Base-by-base conservation (phyloP, 2,329 filamentous ascomycete genomes). In the Neonectria sp. region DNA sequence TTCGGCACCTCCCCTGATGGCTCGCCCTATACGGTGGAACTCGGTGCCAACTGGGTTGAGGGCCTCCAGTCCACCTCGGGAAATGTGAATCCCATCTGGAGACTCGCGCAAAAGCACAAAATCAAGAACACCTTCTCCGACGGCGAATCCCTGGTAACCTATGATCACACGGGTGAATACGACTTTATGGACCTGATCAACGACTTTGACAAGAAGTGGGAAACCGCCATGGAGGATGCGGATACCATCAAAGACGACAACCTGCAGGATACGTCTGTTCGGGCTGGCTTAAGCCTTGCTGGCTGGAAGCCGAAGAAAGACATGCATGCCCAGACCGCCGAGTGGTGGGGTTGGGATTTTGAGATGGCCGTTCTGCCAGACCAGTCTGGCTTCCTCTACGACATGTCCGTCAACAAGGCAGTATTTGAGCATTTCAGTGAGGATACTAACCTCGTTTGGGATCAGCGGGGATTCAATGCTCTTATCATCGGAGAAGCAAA, bases 21-120 rank as follows among this genome's bases (percentile, higher is more conserved):
- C 0, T 81, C 84, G 1, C 85, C 88, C 0, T 90, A 89, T 66
- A 84, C 82, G 0, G 82, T 93, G 11, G 91, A 93, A 76, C 79
- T 91, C 0, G 91, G 91, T 3, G 91, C 91, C 7, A 93, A 93
- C 68, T 93, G 91, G 91, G 77, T 85, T 0, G 76, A 80, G 6
- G 72, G 67, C 1, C 60, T 70, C 8, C 64, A 63, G n/a, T 68
- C 70, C 35, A 12, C 57, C 3, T 65, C 76, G 0, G 76, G 76
- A 5, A 70, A 72, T 37, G 86, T 89, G 55, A 91, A 92, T 56
- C 91, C 90, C 0, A 86, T 92, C 52, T 92, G 89, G 88, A 86
- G 84, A 0, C 77, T 91, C 75, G 86, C 86, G 0, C 85, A 91
- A 77, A 90, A 91, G 73, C 85, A 89, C 71, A 80, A 85, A 0